phyloP scores from a whole-genome alignment of 2,329 filamentous ascomycete genomes.

The Nemania sp. region DNA sequence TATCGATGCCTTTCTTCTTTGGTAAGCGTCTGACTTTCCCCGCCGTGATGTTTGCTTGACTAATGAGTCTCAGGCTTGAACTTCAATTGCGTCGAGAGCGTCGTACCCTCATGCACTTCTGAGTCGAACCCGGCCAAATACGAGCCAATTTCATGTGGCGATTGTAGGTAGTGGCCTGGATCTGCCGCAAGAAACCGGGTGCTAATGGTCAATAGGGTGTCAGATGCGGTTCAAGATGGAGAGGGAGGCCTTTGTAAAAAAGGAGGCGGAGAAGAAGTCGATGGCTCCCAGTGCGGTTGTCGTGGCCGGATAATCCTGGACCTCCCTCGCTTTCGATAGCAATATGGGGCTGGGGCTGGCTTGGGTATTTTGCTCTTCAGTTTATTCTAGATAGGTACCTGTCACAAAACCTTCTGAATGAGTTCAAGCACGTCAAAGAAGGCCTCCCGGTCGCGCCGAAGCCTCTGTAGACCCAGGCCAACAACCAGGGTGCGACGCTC shows the following conservation, averaged over 20 bases:
- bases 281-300: slow-evolving; percentile 35
- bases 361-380: no score
- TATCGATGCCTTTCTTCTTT: slow-evolving; percentile 63
- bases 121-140: slow-evolving; percentile 53
- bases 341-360: not conserved
- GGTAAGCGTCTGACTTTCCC: slow-evolving; percentile 38
- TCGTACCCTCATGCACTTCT: slow-evolving; percentile 53
- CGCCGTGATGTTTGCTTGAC: not conserved
- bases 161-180: slow-evolving; percentile 41
- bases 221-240: slow-evolving; percentile 43
- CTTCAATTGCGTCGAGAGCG: slow-evolving; percentile 54
- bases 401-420: slow-evolving; percentile 59
- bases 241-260: slow-evolving; percentile 35
- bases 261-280: slow-evolving; percentile 27
- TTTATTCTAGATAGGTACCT: not conserved
- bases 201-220: slow-evolving; percentile 34
- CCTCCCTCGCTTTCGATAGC: not conserved
- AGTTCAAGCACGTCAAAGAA: slow-evolving; percentile 71
- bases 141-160: slow-evolving; percentile 55
- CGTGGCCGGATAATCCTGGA: slow-evolving; percentile 3
- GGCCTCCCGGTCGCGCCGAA: slow-evolving; percentile 56
- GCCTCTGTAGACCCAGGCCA: slow-evolving; percentile 61
- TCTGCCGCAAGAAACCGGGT: not conserved
- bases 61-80: slow-evolving; percentile 48
- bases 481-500: slow-evolving; percentile 65